Percentiles rank a stretch among this genome's conserved stretches.
Evolutionary conservation across 495 filamentous ascomycete genomes (phyloP).

Genomic region (Hypoxylon subgilvum): DNA sequence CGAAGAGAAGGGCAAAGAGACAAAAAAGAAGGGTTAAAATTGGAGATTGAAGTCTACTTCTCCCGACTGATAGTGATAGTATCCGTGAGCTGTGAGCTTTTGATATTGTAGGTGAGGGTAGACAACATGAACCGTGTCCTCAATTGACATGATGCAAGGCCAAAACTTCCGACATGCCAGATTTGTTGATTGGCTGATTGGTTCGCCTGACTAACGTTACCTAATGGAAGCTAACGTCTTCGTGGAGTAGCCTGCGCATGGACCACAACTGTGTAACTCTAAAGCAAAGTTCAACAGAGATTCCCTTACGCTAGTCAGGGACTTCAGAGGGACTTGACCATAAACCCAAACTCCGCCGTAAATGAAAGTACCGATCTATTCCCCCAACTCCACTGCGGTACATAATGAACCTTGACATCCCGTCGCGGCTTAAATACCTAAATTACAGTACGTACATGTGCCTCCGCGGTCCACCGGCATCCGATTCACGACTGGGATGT

Average conservation of each 20-base stretch:
- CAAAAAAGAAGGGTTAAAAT: not conserved
- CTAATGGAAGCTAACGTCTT: constrained; percentile 21
- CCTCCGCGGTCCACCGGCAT: too few relatives aligned
- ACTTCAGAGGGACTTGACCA: constrained; percentile 8
- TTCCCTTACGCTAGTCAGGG: constrained; percentile 5
- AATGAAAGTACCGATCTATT: constrained; percentile 9
- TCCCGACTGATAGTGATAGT: not conserved
- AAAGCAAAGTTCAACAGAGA: not conserved
- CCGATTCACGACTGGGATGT: too few relatives aligned
- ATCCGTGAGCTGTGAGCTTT: constrained; percentile 24
- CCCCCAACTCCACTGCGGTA: constrained; percentile 10
- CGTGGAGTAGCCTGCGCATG: constrained; percentile 19
- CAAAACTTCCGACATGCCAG: constrained; percentile 38
- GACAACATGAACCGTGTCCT: constrained; percentile 46
- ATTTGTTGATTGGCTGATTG: too few relatives aligned
- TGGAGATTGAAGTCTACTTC: not conserved
- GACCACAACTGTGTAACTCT: constrained; percentile 5
- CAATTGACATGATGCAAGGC: constrained; percentile 44
- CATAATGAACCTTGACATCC: too few relatives aligned
- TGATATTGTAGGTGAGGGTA: constrained; percentile 5
- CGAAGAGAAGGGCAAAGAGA: not conserved
- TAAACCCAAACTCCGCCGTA: not conserved
- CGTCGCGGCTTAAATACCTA: too few relatives aligned
- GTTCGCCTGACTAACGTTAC: constrained; percentile 17
- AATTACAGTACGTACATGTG: too few relatives aligned